Evolutionary conservation across 2,329 filamentous ascomycete species (phyloP), one percentile per base, ranked within the genome.

Genomic region (Dactylellina cionopaga): DNA sequence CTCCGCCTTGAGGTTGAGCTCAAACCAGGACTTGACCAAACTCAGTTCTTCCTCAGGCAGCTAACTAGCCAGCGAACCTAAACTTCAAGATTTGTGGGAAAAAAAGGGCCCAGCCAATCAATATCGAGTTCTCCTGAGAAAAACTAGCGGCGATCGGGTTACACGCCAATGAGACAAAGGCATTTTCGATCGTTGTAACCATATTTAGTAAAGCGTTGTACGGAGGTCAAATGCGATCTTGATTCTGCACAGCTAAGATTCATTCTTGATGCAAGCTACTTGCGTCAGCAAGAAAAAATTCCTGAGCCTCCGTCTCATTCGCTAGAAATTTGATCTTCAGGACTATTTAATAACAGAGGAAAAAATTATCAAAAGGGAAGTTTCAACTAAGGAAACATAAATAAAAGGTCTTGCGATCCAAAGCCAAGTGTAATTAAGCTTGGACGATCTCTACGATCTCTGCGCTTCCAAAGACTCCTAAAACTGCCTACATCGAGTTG

Each of bases 101-200:
- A n/a, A n/a, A 59, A 68, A 68, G 63, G 63, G 63, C 52, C 63
- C 63, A 68, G 60, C 60, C 54, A 68, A 13, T 51, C 27, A 17
- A 43, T 19, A 4, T 5, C 46, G 13, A 51, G 46, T 6, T 51
- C 33, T 25, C 33, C 11, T 31, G 9, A n/a, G 5, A 19, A 22
- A 27, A 27, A 5, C 27, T 31, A 29, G 46, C 9, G 24, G 17
- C 43, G 6, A 37, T 24, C 35, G 11, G 13, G 19, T 11, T 9
- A 52, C 41, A 33, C n/a, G 31, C 29, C 59, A 64, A 52, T 44
- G 11, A 51, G 27, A 2, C 33, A 35, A 31, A 35, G n/a, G 31
- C 15, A 17, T 15, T 19, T 15, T 3, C 2, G 31, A 5, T 62
- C 27, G 13, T 10, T 15, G 51, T 56, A 58, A 56, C 62, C 43